Percentiles rank a stretch among this genome's conserved stretches.
phyloP scores from a whole-genome alignment of 306 rosid genomes.

The Pyrus bretschneideri region DNA sequence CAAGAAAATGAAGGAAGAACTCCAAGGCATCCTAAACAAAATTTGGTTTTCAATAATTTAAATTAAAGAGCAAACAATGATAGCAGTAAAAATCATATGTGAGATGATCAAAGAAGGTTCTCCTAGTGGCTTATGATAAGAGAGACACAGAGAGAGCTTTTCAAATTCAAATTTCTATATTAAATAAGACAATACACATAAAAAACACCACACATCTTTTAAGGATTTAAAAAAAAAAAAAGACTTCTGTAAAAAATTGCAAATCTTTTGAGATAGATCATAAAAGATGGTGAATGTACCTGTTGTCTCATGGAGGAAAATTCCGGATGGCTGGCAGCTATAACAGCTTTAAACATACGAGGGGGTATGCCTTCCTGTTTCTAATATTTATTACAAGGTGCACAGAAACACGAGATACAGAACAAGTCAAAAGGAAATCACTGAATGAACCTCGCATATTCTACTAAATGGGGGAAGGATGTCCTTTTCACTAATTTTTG shows the following conservation, averaged over 20 bases:
- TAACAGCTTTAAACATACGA: slow-evolving; percentile 84
- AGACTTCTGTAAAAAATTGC: neutral
- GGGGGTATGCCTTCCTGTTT: slow-evolving; percentile 85
- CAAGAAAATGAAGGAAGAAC: slow-evolving; percentile 91
- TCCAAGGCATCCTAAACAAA: slow-evolving; percentile 88
- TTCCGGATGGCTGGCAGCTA: slow-evolving; percentile 96
- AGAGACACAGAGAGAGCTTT: neutral
- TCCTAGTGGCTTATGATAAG: neutral
- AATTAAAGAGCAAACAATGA: neutral
- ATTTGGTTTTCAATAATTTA: slow-evolving; percentile 13
- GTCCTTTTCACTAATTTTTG: neutral
- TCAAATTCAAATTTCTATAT: neutral
- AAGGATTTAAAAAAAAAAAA: neutral
- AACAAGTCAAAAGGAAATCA: slow-evolving; percentile 7
- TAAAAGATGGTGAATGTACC: slow-evolving; percentile 40
- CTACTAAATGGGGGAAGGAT: neutral
- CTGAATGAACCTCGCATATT: slow-evolving; percentile 1
- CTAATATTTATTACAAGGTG: slow-evolving; percentile 27
- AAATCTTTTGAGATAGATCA: neutral
- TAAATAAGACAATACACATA: neutral
- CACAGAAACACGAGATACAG: slow-evolving; percentile 1
- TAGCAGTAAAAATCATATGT: neutral
- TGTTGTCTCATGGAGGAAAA: slow-evolving; percentile 93
- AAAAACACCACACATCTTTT: neutral
- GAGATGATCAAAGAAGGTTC: neutral